Percentiles rank a stretch among this genome's conserved stretches.
Evolutionary conservation across 306 rosid genomes (phyloP).

Genomic region (Dalbergia oliveri): DNA sequence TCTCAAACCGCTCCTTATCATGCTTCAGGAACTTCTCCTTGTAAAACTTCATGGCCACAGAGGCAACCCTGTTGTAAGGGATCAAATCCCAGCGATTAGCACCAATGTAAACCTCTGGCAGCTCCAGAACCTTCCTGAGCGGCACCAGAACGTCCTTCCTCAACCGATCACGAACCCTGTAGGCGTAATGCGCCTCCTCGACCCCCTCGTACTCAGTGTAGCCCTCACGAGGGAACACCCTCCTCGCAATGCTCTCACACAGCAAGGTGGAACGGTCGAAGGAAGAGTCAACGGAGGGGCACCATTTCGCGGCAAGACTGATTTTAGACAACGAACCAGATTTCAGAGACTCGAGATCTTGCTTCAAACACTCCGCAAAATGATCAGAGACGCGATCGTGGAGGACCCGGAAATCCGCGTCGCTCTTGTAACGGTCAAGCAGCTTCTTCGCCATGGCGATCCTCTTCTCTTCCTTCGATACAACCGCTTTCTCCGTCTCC

Average conservation of each 20-base stretch:
- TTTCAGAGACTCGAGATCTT: constrained; percentile 57
- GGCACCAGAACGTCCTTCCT: constrained; percentile 76
- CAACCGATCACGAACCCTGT: constrained; percentile 71
- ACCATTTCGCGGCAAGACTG: constrained; percentile 84
- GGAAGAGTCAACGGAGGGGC: constrained; percentile 78
- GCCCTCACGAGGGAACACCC: constrained; percentile 58
- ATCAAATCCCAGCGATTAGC: constrained; percentile 63
- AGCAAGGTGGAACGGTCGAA: constrained; percentile 66
- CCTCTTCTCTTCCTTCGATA: constrained; percentile 51
- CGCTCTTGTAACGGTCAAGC: constrained; percentile 47
- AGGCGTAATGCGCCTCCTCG: constrained; percentile 77
- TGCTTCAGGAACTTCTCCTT: constrained; percentile 62
- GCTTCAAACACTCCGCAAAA: constrained; percentile 62
- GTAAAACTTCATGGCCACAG: constrained; percentile 71
- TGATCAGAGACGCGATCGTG: constrained; percentile 62
- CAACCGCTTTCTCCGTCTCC: constrained; percentile 56
- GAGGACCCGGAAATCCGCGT: constrained; percentile 54
- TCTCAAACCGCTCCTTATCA: constrained; percentile 58
- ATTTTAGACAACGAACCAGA: constrained; percentile 43
- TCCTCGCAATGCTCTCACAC: constrained; percentile 73
- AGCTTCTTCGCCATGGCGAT: constrained; percentile 69
- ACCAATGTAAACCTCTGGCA: constrained; percentile 79
- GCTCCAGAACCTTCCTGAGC: constrained; percentile 63
- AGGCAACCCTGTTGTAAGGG: constrained; percentile 71
- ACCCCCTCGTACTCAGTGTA: constrained; percentile 62